phyloP scores from a whole-genome alignment of 441 rosid genomes.

The Breynia disticha region DNA sequence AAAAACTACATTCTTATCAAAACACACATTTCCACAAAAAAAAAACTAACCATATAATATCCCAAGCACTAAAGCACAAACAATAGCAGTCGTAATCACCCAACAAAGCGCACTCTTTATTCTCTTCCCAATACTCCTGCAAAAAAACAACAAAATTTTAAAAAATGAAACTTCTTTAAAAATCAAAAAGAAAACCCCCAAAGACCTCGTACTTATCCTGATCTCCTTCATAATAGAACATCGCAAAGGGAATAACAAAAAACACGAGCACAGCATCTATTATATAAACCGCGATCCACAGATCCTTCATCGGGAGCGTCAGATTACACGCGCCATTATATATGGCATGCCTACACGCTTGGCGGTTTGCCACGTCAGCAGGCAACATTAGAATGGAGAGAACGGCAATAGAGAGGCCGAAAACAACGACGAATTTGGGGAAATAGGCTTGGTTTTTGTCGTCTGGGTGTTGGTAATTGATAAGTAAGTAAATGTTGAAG shows the following conservation, averaged over 20 bases:
- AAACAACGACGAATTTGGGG: constrained; percentile 89
- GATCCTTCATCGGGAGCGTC: constrained; percentile 92
- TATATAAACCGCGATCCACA: constrained; percentile 90
- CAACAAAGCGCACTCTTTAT: constrained; percentile 75
- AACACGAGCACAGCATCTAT: constrained; percentile 80
- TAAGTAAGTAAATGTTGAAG: constrained; percentile 86
- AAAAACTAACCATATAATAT: constrained; percentile 64
- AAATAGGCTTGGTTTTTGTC: constrained; percentile 96
- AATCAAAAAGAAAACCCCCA: neutral
- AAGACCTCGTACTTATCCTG: constrained; percentile 73
- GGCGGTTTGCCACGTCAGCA: constrained; percentile 94
- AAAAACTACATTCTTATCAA: no score
- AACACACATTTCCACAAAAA: neutral
- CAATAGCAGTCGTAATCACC: constrained; percentile 77
- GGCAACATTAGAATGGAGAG: constrained; percentile 96
- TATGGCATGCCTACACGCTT: constrained; percentile 79
- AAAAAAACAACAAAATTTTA: constrained; percentile 4
- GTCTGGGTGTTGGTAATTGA: constrained; percentile 96
- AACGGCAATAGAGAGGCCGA: constrained; percentile 76
- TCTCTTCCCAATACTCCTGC: constrained; percentile 80
- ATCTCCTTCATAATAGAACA: constrained; percentile 98
- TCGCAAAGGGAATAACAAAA: constrained; percentile 92
- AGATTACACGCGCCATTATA: constrained; percentile 89
- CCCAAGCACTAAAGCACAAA: constrained; percentile 80
- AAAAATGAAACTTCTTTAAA: neutral